Percentiles rank a stretch among this genome's conserved stretches.
Conservation (phyloP, 2,329 filamentous ascomycete genomes). For the Microsporum audouinii region DNA sequence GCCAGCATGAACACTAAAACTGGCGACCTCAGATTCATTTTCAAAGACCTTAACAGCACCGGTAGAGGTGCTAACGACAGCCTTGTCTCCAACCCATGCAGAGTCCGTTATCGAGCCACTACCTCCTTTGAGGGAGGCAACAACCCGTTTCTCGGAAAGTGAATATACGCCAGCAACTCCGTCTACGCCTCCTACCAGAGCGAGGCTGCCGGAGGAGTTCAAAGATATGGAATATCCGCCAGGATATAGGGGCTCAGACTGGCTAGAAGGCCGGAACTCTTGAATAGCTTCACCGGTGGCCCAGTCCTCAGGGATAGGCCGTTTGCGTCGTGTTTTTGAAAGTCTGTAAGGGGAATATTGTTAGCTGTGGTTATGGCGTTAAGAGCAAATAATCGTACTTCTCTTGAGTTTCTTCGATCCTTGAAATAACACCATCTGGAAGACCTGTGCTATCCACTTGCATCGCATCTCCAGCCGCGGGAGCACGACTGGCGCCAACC, state of each 20-base stretch:
- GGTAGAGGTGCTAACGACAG: constrained; percentile 61
- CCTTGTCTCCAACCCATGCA: constrained; percentile 49
- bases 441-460: constrained; percentile 74
- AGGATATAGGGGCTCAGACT: constrained; percentile 48
- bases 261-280: constrained; percentile 43
- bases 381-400: constrained; percentile 41
- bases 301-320: constrained; percentile 75
- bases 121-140: constrained; percentile 53
- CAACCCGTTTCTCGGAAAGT: constrained; percentile 61
- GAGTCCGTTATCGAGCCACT: constrained; percentile 57
- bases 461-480: constrained; percentile 68
- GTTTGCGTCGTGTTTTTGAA: constrained; percentile 80
- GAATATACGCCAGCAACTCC: constrained; percentile 70
- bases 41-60: constrained; percentile 74
- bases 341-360: constrained; percentile 44
- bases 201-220: constrained; percentile 51
- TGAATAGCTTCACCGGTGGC: constrained; percentile 61
- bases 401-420: constrained; percentile 70
- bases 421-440: constrained; percentile 56
- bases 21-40: constrained; percentile 54
- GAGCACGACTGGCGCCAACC: constrained; percentile 47
- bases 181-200: constrained; percentile 62
- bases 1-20: constrained; percentile 72
- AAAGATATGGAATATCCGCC: constrained; percentile 48
- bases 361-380: constrained; percentile 13